phyloP scores from a whole-genome alignment of 2,329 filamentous ascomycete species.

The Colletotrichum sp. region DNA sequence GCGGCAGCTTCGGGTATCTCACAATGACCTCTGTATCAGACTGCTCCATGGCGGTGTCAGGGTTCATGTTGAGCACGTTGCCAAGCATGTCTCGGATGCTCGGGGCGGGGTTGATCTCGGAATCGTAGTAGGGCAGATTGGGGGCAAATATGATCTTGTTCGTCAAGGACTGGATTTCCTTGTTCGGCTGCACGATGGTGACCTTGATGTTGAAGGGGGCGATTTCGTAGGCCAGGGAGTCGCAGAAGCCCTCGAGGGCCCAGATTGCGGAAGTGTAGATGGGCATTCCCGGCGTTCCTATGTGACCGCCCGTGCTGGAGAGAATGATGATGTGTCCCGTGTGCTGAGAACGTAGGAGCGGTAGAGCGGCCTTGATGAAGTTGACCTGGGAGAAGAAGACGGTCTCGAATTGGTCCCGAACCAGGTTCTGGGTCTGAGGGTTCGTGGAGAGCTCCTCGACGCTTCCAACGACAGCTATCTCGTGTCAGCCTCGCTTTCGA shows the following conservation, averaged over 20 bases:
- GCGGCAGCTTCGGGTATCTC: constrained; percentile 77
- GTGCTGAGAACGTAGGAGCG: constrained; percentile 77
- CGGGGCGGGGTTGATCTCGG: constrained; percentile 75
- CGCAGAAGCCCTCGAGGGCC: constrained; percentile 95
- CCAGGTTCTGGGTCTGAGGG: constrained; percentile 75
- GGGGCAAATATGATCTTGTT: constrained; percentile 88
- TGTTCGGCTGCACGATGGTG: constrained; percentile 93
- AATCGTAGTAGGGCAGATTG: constrained; percentile 69
- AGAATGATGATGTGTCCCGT: constrained; percentile 91
- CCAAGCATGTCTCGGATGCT: constrained; percentile 83
- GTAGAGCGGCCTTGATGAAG: constrained; percentile 88
- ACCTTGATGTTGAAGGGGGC: constrained; percentile 97
- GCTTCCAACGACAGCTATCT: constrained; percentile 79
- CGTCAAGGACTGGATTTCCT: constrained; percentile 87
- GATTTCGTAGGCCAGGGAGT: constrained; percentile 94
- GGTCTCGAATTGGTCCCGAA: constrained; percentile 90
- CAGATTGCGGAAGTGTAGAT: constrained; percentile 93
- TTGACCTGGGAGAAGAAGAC: constrained; percentile 97
- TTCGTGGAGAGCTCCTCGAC: constrained; percentile 87
- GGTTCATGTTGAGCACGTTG: constrained; percentile 78
- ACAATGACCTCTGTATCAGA: constrained; percentile 53
- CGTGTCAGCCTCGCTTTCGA: background rate
- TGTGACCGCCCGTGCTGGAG: constrained; percentile 88
- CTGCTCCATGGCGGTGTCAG: constrained; percentile 60
- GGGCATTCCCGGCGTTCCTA: constrained; percentile 88